phyloP scores from a whole-genome alignment of 1,284 basidiomycete genomes.

The Papiliotrema fonsecae region DNA sequence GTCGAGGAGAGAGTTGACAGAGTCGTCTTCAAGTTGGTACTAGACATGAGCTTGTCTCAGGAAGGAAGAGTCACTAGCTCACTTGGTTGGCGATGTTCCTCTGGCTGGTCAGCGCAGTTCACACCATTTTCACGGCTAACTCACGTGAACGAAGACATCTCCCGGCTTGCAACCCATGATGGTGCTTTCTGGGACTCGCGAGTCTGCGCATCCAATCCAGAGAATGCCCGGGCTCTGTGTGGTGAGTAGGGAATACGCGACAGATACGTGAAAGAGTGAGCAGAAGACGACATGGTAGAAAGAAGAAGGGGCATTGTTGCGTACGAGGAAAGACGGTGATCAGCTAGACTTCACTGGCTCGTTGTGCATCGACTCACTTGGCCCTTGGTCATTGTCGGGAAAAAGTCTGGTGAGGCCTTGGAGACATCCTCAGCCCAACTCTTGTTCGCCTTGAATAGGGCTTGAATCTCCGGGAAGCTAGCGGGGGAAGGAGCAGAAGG shows the following conservation, averaged over 20 bases:
- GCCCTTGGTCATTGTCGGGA: slow-evolving; percentile 30
- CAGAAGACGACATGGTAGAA: background rate
- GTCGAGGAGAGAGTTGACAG: slow-evolving; percentile 68
- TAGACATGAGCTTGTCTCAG: slow-evolving; percentile 46
- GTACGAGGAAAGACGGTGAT: background rate
- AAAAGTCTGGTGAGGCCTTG: slow-evolving; percentile 31
- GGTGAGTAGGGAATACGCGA: background rate
- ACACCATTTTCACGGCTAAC: slow-evolving; percentile 3
- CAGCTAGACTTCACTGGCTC: background rate
- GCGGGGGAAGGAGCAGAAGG: background rate
- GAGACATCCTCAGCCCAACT: slow-evolving; percentile 30
- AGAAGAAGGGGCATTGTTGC: background rate
- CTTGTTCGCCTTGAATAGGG: slow-evolving; percentile 32
- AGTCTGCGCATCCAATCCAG: slow-evolving; percentile 49
- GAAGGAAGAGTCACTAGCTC: background rate
- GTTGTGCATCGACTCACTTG: slow-evolving; percentile 29
- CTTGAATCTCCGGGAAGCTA: slow-evolving; percentile 20
- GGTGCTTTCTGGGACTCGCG: slow-evolving; percentile 44
- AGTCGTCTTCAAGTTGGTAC: slow-evolving; percentile 73
- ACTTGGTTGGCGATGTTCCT: slow-evolving; percentile 62
- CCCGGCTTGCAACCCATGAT: slow-evolving; percentile 53
- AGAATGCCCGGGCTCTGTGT: slow-evolving; percentile 38
- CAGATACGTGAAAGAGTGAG: background rate
- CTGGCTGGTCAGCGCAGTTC: slow-evolving; percentile 10
- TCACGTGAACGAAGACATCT: slow-evolving; percentile 61